Evolutionary conservation across 2,329 filamentous ascomycete species (phyloP), one percentile per base, ranked within the genome.

Genomic region (Ceratocystis cubensis): DNA sequence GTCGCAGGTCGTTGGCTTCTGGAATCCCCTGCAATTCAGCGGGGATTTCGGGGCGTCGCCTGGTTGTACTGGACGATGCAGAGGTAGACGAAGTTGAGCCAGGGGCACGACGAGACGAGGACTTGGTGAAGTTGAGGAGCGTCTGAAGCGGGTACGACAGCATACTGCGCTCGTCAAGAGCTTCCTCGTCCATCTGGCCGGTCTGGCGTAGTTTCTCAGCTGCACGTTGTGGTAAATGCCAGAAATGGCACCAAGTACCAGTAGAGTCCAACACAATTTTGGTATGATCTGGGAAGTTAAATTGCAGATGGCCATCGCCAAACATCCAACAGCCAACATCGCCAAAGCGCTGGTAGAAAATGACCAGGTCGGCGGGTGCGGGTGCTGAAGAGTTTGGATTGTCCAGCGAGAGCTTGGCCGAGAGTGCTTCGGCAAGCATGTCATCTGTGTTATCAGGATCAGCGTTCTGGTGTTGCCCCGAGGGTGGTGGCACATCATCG

Each of bases 241-340:
- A 88, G 73, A 91, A 90, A 73, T 89, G 87, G 70, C 88, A 87
- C 80, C 85, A 88, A 1, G 82, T 84, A n/a, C 88, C 89, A 37
- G 87, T 83, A 0, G 86, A 78, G 67, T 90, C 89, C 30, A 94
- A 77, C 13, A 93, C 87, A 65, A 94, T 83, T 76, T 94, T 94
- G 68, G 89, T 93, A 74, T 94, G 89, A 71, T 94, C 89, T 1
- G 89, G 89, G 74, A 94, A 94, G 76, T 94, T 93, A 76, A 93
- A 89, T 83, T 91, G 66, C 70, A 92, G 81, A 71, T 89, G 88
- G 1, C 89, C 89, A 73, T 93, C 88, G 66, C 83, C 84, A 72
- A 93, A 93, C 63, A 86, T 85, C 88, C 88, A 92, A 75, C 89
- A 88, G 17, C 88, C 88, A 37, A 92, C 88, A 71, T 89, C 88